A percentile compares a stretch with the other conserved stretches of the same genome.
These are phyloP conservation scores for Salix brachista DNA, from an alignment of 345 rosid genomes.

Conservation along the genomic window DNA sequence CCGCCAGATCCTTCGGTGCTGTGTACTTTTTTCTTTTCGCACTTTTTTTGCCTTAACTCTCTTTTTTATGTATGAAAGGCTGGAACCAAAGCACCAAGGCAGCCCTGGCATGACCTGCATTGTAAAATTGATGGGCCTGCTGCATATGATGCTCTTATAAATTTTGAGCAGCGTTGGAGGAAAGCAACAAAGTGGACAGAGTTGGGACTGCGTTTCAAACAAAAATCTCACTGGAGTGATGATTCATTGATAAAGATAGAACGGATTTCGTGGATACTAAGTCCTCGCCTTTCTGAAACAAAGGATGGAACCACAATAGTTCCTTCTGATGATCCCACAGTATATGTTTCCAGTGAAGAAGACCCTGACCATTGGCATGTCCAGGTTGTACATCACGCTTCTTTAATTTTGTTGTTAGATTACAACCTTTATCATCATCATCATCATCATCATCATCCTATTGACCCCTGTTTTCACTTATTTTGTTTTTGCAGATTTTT, in stretches of 20 bases:
- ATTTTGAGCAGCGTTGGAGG: slow-evolving; percentile 98
- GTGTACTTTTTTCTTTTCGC: background rate
- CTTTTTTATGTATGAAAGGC: slow-evolving; percentile 34
- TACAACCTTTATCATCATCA: background rate
- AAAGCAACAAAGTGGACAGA: slow-evolving; percentile 78
- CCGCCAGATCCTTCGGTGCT: slow-evolving; percentile 9
- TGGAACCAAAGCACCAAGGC: slow-evolving; percentile 75
- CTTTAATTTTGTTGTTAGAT: background rate
- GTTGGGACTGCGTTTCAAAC: slow-evolving; percentile 54
- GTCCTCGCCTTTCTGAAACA: slow-evolving; percentile 41
- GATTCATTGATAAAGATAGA: slow-evolving; percentile 77
- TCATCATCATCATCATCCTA: background rate
- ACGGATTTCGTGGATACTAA: slow-evolving; percentile 89
- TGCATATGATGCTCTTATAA: slow-evolving; percentile 87
- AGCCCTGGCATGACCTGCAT: slow-evolving; percentile 98
- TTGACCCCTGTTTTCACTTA: background rate
- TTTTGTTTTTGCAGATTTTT: slow-evolving; percentile 48
- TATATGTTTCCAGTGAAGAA: slow-evolving; percentile 50
- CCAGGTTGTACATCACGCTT: slow-evolving; percentile 48
- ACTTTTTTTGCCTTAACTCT: slow-evolving; percentile 5
- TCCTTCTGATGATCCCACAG: slow-evolving; percentile 49
- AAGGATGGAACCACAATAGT: slow-evolving; percentile 41
- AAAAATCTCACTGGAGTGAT: slow-evolving; percentile 63
- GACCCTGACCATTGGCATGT: slow-evolving; percentile 77
- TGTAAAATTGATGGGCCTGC: slow-evolving; percentile 91